These are phyloP conservation scores for Auricularia cornea DNA, from an alignment of 768 basidiomycete species.

Conservation along the genomic window DNA sequence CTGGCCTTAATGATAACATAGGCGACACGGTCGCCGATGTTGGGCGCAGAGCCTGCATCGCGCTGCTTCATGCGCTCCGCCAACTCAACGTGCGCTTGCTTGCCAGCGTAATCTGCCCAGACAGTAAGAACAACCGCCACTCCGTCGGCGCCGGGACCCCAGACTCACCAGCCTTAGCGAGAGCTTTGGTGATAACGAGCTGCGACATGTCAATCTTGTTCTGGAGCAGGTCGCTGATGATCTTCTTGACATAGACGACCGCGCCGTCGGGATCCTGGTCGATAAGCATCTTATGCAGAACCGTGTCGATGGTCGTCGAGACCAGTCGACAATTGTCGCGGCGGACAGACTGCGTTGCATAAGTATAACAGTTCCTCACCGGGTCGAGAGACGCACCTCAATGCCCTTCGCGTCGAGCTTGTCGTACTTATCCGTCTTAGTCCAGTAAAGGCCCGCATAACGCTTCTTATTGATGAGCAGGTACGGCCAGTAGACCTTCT, in stretches of 20 bases:
- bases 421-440: conserved; percentile 87
- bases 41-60: conserved; percentile 94
- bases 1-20: conserved; percentile 97
- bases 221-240: conserved; percentile 87
- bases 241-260: conserved; percentile 91
- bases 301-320: conserved; percentile 96
- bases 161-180: conserved; percentile 69
- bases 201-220: conserved; percentile 99
- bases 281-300: conserved; percentile 95
- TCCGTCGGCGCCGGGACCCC: not conserved
- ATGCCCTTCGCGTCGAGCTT: conserved; percentile 99
- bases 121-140: not conserved
- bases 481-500: conserved; percentile 98
- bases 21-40: conserved; percentile 96
- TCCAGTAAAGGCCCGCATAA: conserved; percentile 98
- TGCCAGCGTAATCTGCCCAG: conserved; percentile 73
- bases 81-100: conserved; percentile 94
- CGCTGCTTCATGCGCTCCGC: conserved; percentile 94
- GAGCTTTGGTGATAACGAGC: conserved; percentile 95
- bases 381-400: conserved; percentile 49
- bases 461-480: conserved; percentile 97
- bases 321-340: conserved; percentile 98
- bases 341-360: conserved; percentile 70
- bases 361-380: not conserved
- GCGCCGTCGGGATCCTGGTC: conserved; percentile 91